These are phyloP conservation scores for Pichia sp. DNA, from an alignment of 1,139 yeast species.

Conservation along the genomic window DNA sequence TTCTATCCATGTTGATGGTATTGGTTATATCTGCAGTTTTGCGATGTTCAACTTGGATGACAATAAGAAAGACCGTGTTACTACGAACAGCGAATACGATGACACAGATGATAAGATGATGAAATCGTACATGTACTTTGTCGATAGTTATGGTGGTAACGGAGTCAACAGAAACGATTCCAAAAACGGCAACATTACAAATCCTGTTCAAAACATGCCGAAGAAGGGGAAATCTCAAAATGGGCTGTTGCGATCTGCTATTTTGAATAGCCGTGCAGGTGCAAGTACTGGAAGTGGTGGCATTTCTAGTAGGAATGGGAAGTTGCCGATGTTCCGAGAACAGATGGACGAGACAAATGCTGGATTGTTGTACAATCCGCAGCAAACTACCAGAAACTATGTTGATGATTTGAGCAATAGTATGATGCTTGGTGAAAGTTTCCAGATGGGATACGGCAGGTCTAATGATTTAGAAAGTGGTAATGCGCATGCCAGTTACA, in stretches of 20 bases:
- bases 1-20: conserved; percentile 88
- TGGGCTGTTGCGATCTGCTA: conserved; percentile 22
- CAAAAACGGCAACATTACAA: conserved; percentile 23
- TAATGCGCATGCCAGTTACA: conserved; percentile 9
- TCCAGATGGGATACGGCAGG: conserved; percentile 20
- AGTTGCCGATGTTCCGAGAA: conserved; percentile 12
- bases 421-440: conserved; percentile 32
- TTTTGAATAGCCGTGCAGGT: conserved; percentile 21
- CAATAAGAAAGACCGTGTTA: conserved; percentile 45
- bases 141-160: conserved; percentile 68
- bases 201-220: not conserved
- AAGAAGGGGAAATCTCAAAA: conserved; percentile 1
- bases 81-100: conserved; percentile 50
- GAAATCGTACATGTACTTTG: conserved; percentile 81
- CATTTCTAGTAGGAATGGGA: conserved; percentile 13
- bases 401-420: conserved; percentile 28
- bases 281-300: conserved; percentile 12
- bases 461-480: conserved; percentile 12
- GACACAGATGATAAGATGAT: conserved; percentile 80
- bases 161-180: not conserved
- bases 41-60: conserved; percentile 87
- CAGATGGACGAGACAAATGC: conserved; percentile 32
- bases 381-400: conserved; percentile 21
- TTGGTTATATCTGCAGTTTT: conserved; percentile 91
- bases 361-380: conserved; percentile 17